Evolutionary conservation across 495 filamentous ascomycete species (phyloP).

Genomic region (Hyaloscypha finlandica): DNA sequence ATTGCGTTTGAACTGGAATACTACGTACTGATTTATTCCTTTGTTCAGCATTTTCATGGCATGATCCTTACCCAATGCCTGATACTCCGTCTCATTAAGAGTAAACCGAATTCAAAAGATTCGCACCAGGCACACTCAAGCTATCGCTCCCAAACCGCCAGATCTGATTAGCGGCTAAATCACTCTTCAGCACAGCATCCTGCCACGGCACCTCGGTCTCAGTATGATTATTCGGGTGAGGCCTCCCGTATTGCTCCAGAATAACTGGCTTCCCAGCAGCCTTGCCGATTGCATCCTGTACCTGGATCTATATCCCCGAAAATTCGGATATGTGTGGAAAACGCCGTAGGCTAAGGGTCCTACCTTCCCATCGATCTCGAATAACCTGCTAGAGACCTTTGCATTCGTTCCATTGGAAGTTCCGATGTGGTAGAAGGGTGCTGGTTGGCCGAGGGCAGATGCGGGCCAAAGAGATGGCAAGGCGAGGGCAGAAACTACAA

Average conservation of each 20-base stretch:
- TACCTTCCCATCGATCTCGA: slow-evolving; percentile 55
- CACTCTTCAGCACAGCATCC: slow-evolving; percentile 31
- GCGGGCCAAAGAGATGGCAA: slow-evolving; percentile 4
- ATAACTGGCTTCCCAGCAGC: slow-evolving; percentile 25
- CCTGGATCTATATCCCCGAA: slow-evolving; percentile 30
- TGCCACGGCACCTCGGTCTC: slow-evolving; percentile 25
- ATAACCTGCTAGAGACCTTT: slow-evolving; percentile 43
- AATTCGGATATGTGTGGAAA: slow-evolving; percentile 51
- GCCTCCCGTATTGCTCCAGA: slow-evolving; percentile 31
- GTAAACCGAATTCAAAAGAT: slow-evolving; percentile 30
- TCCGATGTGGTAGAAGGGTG: slow-evolving; percentile 27
- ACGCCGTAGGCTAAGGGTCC: too few species aligned
- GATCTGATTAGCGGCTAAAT: slow-evolving; percentile 34
- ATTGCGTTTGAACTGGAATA: too few species aligned
- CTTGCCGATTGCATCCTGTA: slow-evolving; percentile 25
- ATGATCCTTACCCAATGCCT: slow-evolving; percentile 28
- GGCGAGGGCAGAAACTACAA: slow-evolving; percentile 3
- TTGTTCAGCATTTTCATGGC: slow-evolving; percentile 33
- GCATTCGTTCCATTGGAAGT: slow-evolving; percentile 30
- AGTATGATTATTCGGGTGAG: slow-evolving; percentile 28
- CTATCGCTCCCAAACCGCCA: slow-evolving; percentile 37
- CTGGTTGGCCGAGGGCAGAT: slow-evolving; percentile 6
- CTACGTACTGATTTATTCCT: slow-evolving; percentile 6
- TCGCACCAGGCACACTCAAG: slow-evolving; percentile 17
- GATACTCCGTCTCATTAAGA: slow-evolving; percentile 31